Conservation (phyloP, 495 filamentous ascomycete species). For the Penicillium cosmopolitanum region DNA sequence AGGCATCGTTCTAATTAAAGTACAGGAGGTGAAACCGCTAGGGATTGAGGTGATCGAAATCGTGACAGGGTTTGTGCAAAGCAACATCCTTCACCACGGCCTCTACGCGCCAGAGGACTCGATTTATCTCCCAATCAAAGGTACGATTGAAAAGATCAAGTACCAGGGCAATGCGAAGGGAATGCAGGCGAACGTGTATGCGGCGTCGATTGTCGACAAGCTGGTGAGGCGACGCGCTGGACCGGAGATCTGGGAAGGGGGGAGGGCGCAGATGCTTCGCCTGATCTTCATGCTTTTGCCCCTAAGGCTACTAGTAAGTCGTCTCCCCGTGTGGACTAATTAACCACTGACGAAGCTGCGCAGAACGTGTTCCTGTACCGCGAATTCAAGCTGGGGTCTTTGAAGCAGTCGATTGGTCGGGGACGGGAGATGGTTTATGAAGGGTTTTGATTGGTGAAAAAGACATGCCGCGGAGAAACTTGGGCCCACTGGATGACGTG, state of each 20-base stretch:
- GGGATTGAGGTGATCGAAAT: slow-evolving; percentile 16
- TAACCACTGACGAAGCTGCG: neutral
- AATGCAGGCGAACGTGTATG: slow-evolving; percentile 8
- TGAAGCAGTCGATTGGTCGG: slow-evolving; percentile 3
- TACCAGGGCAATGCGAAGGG: slow-evolving; percentile 8
- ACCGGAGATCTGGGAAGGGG: slow-evolving; percentile 10
- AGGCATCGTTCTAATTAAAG: neutral
- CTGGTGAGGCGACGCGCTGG: slow-evolving; percentile 6
- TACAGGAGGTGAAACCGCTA: slow-evolving; percentile 13
- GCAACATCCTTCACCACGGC: slow-evolving; percentile 21
- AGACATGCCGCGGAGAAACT: slow-evolving; percentile 2
- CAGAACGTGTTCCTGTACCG: slow-evolving; percentile 3
- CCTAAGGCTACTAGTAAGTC: neutral
- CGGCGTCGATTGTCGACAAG: slow-evolving; percentile 5
- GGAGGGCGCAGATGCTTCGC: slow-evolving; percentile 6
- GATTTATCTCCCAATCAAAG: slow-evolving; percentile 21
- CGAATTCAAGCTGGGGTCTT: slow-evolving; percentile 2
- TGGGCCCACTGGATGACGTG: slow-evolving; percentile 3
- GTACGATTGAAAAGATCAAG: slow-evolving; percentile 11
- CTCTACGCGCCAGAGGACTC: slow-evolving; percentile 14
- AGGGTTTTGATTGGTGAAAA: slow-evolving; percentile 2
- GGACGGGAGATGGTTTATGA: neutral
- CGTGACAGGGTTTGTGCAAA: slow-evolving; percentile 17
- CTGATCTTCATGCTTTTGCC: slow-evolving; percentile 5
- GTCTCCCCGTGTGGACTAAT: slow-evolving; percentile 2